Percentiles rank a stretch among this genome's conserved stretches.
Conservation (phyloP, 495 filamentous ascomycete species). For the Glarea lozoyensis region DNA sequence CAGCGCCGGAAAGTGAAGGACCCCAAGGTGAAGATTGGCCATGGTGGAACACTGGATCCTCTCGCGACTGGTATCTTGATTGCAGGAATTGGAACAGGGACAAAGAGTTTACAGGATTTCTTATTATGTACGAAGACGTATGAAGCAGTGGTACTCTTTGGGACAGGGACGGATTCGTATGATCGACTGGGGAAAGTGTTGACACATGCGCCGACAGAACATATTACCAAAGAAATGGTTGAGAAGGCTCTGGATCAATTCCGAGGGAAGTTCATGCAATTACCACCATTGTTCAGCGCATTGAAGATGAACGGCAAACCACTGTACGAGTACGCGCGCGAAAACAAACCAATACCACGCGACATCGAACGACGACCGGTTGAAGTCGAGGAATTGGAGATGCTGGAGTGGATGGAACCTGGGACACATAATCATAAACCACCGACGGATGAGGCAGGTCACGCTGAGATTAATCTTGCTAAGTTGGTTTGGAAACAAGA, state of each 20-base stretch:
- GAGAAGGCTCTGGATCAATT: constrained; percentile 70
- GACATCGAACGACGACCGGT: constrained; percentile 78
- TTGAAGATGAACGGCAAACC: constrained; percentile 84
- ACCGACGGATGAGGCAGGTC: constrained; percentile 65
- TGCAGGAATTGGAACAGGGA: constrained; percentile 77
- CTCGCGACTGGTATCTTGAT: constrained; percentile 90
- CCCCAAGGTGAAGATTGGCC: constrained; percentile 82
- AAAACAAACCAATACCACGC: constrained; percentile 71
- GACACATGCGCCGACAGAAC: constrained; percentile 58
- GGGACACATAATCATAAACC: constrained; percentile 65
- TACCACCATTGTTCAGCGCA: constrained; percentile 86
- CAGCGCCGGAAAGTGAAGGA: constrained; percentile 41
- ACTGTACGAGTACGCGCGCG: constrained; percentile 90
- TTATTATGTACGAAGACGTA: constrained; percentile 87
- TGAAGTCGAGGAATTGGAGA: constrained; percentile 62
- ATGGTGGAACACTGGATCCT: constrained; percentile 93
- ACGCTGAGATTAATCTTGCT: constrained; percentile 62
- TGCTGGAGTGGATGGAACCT: constrained; percentile 82
- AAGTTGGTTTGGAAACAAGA: constrained; percentile 55
- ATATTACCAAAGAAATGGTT: constrained; percentile 68
- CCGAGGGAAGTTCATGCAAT: constrained; percentile 81
- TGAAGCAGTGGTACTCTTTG: constrained; percentile 81
- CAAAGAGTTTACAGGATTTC: constrained; percentile 70
- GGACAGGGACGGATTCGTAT: constrained; percentile 87
- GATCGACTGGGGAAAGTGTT: constrained; percentile 78